Evolutionary conservation across 78 protist genomes (phyloP).

Genomic region (Tieghemostelium lacteum): DNA sequence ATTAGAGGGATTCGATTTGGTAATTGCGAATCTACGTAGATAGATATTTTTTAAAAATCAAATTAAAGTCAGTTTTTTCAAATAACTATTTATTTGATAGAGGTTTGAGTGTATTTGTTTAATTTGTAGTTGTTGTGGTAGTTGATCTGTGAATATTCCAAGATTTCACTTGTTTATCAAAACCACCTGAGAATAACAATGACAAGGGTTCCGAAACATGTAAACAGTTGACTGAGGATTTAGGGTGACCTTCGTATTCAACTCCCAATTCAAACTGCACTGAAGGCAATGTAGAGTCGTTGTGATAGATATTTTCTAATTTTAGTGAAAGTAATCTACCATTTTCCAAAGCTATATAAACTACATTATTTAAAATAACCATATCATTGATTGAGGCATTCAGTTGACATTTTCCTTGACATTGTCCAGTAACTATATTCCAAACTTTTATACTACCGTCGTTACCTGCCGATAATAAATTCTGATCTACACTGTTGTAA

Average conservation of each 20-base stretch:
- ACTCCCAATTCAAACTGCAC: background rate
- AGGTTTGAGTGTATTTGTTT: no score
- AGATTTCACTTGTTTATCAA: conserved; percentile 26
- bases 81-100: no score
- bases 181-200: conserved; percentile 41
- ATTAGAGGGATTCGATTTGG: no score
- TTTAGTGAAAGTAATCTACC: conserved; percentile 13
- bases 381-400: conserved; percentile 8
- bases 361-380: background rate
- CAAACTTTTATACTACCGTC: conserved; percentile 62
- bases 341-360: conserved; percentile 13
- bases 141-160: conserved; percentile 20
- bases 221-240: conserved; percentile 32
- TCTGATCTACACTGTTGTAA: background rate
- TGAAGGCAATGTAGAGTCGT: no score
- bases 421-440: background rate
- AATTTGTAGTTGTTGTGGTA: background rate
- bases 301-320: no score
- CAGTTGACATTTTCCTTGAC: background rate
- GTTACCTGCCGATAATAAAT: conserved; percentile 30
- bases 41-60: no score
- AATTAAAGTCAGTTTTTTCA: no score
- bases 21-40: no score
- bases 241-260: conserved; percentile 37
- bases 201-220: conserved; percentile 8